Percentiles rank a stretch among this genome's conserved stretches.
These are phyloP conservation scores for Clausena lansium DNA, from an alignment of 345 rosid species.

Conservation along the genomic window DNA sequence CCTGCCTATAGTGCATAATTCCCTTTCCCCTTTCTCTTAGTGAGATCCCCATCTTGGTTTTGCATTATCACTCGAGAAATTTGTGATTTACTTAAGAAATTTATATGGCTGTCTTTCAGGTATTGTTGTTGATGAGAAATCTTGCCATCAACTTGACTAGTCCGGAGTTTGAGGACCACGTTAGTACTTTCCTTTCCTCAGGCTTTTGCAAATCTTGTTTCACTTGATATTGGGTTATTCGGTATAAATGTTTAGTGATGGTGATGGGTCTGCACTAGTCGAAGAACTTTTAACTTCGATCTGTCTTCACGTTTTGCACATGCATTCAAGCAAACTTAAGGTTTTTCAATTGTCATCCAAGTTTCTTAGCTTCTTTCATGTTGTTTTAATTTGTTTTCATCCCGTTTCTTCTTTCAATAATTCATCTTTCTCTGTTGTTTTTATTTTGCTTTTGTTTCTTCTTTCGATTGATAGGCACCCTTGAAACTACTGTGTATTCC, in stretches of 20 bases:
- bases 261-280: no score
- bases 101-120: slow-evolving; percentile 42
- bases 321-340: not conserved
- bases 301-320: not conserved
- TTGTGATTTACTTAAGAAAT: not conserved
- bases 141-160: slow-evolving; percentile 63
- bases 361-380: not conserved
- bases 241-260: not conserved
- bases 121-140: slow-evolving; percentile 73
- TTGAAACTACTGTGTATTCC: not conserved
- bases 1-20: not conserved
- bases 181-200: slow-evolving; percentile 32
- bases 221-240: not conserved
- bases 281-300: not conserved
- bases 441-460: not conserved
- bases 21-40: not conserved
- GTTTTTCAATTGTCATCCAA: not conserved
- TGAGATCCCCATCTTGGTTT: not conserved
- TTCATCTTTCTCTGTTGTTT: not conserved
- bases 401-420: not conserved
- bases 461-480: not conserved
- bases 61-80: not conserved
- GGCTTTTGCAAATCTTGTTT: not conserved
- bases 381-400: not conserved
- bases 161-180: slow-evolving; percentile 81